These are phyloP conservation scores for Macaranga tanarius DNA, from an alignment of 441 rosid genomes.

Conservation along the genomic window DNA sequence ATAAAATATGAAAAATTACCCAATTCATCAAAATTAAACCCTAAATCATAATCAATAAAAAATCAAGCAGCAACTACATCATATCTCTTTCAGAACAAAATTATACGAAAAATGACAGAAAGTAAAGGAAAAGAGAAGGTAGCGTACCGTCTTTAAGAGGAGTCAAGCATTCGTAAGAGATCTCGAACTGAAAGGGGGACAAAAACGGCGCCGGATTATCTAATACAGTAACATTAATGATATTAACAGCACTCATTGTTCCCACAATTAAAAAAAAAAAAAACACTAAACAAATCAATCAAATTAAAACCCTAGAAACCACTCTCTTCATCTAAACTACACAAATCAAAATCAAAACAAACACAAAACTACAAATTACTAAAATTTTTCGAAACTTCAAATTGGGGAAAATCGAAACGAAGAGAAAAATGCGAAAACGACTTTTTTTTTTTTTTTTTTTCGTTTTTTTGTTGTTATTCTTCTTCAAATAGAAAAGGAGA, in stretches of 20 bases:
- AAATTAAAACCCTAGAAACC: conserved; percentile 32
- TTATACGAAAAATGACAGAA: neutral
- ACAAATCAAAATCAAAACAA: too few species aligned
- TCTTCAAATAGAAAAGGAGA: neutral
- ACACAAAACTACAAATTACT: too few species aligned
- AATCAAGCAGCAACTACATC: too few species aligned
- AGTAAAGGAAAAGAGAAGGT: neutral
- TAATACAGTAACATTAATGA: conserved; percentile 84
- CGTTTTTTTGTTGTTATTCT: too few species aligned
- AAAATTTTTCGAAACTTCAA: too few species aligned
- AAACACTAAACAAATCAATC: conserved; percentile 3
- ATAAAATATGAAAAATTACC: too few species aligned
- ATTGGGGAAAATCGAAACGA: neutral
- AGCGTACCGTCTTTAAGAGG: conserved; percentile 96
- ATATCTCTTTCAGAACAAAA: neutral
- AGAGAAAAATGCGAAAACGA: neutral
- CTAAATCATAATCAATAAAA: too few species aligned
- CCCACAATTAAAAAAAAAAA: neutral
- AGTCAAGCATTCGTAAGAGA: conserved; percentile 92
- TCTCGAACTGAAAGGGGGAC: conserved; percentile 92
- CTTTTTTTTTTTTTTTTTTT: too few species aligned
- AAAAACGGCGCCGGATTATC: conserved; percentile 89
- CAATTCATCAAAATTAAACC: neutral
- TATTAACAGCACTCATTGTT: conserved; percentile 85
- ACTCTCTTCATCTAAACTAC: conserved; percentile 28